phyloP scores from a whole-genome alignment of 1,284 basidiomycete species.

The Pholiota adiposa region DNA sequence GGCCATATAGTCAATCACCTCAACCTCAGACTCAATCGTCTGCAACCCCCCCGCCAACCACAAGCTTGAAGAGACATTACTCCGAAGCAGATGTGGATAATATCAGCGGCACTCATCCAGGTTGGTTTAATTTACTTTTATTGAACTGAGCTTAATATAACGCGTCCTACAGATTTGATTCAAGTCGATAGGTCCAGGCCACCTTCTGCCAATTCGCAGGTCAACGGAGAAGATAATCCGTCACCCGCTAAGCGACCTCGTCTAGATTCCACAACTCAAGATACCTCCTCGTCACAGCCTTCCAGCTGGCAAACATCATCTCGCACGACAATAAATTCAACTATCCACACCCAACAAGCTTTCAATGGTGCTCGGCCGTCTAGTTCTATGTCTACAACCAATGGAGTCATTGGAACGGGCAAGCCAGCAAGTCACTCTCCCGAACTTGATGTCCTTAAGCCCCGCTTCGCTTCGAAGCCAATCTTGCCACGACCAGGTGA shows the following conservation, averaged over 20 bases:
- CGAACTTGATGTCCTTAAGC: conserved; percentile 43
- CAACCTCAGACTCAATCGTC: conserved; percentile 52
- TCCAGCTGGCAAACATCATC: conserved; percentile 33
- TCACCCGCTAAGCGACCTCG: conserved; percentile 70
- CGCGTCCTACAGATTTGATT: conserved; percentile 17
- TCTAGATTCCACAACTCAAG: conserved; percentile 45
- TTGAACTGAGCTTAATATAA: neutral
- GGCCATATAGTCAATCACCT: conserved; percentile 46
- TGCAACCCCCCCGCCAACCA: conserved; percentile 60
- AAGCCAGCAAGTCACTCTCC: conserved; percentile 31
- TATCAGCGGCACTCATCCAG: conserved; percentile 24
- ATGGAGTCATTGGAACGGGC: conserved; percentile 32
- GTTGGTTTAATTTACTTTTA: conserved; percentile 11
- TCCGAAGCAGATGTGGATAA: conserved; percentile 51
- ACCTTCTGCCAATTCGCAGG: conserved; percentile 49
- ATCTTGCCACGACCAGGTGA: conserved; percentile 60
- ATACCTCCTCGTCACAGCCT: conserved; percentile 28
- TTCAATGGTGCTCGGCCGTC: conserved; percentile 41
- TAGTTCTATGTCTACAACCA: conserved; percentile 34
- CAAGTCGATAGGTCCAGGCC: conserved; percentile 47
- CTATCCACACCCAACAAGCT: conserved; percentile 22
- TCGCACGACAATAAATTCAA: conserved; percentile 28
- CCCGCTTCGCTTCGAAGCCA: conserved; percentile 75
- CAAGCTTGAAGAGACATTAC: conserved; percentile 48
- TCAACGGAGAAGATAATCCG: conserved; percentile 57